Conservation (phyloP, 768 basidiomycete species). For the Mycena leptocephala region DNA sequence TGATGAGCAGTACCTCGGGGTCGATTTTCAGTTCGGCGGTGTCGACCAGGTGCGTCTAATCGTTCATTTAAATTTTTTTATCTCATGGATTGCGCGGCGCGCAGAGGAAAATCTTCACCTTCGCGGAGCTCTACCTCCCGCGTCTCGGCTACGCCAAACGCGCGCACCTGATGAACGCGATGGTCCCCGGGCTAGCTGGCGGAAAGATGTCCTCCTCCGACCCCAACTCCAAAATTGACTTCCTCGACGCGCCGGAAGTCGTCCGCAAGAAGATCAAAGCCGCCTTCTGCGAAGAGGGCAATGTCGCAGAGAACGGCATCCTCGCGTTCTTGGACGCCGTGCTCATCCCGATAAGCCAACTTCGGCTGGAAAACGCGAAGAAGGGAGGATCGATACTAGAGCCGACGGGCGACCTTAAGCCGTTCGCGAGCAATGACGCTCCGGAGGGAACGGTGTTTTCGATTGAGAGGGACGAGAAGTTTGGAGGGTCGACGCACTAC, state of each 20-base stretch:
- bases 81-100: neutral
- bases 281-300: slow-evolving; percentile 97
- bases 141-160: slow-evolving; percentile 94
- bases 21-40: slow-evolving; percentile 98
- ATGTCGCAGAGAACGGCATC: slow-evolving; percentile 89
- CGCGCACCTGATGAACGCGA: slow-evolving; percentile 97
- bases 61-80: neutral
- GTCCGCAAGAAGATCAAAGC: slow-evolving; percentile 92
- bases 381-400: slow-evolving; percentile 68
- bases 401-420: slow-evolving; percentile 65
- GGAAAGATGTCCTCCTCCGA: slow-evolving; percentile 99
- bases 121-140: slow-evolving; percentile 96
- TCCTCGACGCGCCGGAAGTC: slow-evolving; percentile 89
- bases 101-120: slow-evolving; percentile 80
- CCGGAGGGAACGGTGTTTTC: slow-evolving; percentile 89
- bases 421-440: slow-evolving; percentile 79
- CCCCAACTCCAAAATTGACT: slow-evolving; percentile 98
- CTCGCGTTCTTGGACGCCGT: slow-evolving; percentile 90
- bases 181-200: slow-evolving; percentile 96
- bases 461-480: slow-evolving; percentile 84
- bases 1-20: slow-evolving; percentile 96
- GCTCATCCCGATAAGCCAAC: slow-evolving; percentile 86
- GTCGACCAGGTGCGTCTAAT: slow-evolving; percentile 85
- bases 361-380: slow-evolving; percentile 72
- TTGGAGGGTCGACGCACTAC: slow-evolving; percentile 88